A percentile compares a stretch with the other conserved stretches of the same genome.
Evolutionary conservation across 768 basidiomycete genomes (phyloP).

Genomic region (Lentinula lateritia): DNA sequence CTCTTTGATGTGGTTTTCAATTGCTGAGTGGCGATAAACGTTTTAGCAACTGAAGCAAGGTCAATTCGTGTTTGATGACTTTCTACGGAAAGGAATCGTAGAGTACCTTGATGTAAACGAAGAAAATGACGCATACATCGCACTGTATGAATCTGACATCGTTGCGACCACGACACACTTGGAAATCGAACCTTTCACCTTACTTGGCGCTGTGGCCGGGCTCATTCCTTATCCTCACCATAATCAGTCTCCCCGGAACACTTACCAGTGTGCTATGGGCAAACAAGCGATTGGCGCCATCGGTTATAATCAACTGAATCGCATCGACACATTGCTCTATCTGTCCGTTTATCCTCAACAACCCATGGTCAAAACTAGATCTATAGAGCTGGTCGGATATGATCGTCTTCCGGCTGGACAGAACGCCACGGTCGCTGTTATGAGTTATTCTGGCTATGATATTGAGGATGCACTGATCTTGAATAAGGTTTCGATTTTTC

Average conservation of each 20-base stretch:
- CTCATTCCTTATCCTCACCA: slow-evolving; percentile 99
- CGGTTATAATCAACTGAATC: slow-evolving; percentile 94
- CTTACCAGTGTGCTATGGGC: slow-evolving; percentile 99
- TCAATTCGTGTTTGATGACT: slow-evolving; percentile 84
- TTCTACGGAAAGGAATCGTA: slow-evolving; percentile 85
- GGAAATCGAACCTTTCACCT: slow-evolving; percentile 97
- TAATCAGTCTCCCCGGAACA: slow-evolving; percentile 98
- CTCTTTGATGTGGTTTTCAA: not conserved
- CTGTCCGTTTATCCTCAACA: slow-evolving; percentile 97
- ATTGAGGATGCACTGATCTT: slow-evolving; percentile 98
- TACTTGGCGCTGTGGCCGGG: slow-evolving; percentile 96
- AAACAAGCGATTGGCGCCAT: slow-evolving; percentile 99
- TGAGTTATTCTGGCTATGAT: slow-evolving; percentile 99
- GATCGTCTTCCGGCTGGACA: slow-evolving; percentile 96
- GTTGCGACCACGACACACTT: slow-evolving; percentile 83
- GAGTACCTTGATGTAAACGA: slow-evolving; percentile 99
- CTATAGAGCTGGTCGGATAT: slow-evolving; percentile 95
- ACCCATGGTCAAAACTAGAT: slow-evolving; percentile 99
- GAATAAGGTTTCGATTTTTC: slow-evolving; percentile 58
- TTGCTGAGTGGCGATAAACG: not conserved
- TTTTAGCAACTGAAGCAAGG: slow-evolving; percentile 74
- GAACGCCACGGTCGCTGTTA: slow-evolving; percentile 97
- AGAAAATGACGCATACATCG: slow-evolving; percentile 96
- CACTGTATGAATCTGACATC: slow-evolving; percentile 88
- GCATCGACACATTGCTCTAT: slow-evolving; percentile 98